Evolutionary conservation across 73 alveolate genomes (phyloP).

Genomic region (Breviolum minutum): DNA sequence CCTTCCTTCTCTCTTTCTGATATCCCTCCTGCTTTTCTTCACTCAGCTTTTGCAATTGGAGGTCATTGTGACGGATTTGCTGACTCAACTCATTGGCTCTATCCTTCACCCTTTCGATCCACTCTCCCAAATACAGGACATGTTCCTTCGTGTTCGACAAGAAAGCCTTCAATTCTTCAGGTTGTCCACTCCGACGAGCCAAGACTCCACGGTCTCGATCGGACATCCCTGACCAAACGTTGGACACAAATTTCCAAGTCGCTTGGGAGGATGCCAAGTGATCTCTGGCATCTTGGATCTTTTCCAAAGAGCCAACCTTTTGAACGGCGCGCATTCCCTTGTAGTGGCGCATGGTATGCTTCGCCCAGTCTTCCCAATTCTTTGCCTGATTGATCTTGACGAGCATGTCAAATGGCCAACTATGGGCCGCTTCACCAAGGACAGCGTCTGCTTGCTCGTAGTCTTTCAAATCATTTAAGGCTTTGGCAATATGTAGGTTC

Average conservation of each 20-base stretch:
- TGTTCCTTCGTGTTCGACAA: background rate
- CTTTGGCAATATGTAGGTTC: slow-evolving; percentile 10
- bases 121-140: background rate
- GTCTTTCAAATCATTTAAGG: background rate
- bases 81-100: background rate
- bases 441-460: slow-evolving; percentile 18
- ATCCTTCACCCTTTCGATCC: background rate
- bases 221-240: slow-evolving; percentile 1
- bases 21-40: background rate
- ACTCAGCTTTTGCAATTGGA: background rate
- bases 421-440: slow-evolving; percentile 26
- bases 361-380: slow-evolving; percentile 35
- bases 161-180: background rate
- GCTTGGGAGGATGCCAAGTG: background rate
- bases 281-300: slow-evolving; percentile 7
- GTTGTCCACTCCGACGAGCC: slow-evolving; percentile 11
- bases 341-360: background rate
- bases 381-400: slow-evolving; percentile 49
- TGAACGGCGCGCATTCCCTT: background rate
- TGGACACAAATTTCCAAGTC: slow-evolving; percentile 16
- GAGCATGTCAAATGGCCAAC: slow-evolving; percentile 48
- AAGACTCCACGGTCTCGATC: background rate
- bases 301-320: slow-evolving; percentile 7
- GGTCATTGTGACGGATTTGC: background rate
- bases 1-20: no score